A percentile compares a stretch with the other conserved stretches of the same genome.
These are phyloP conservation scores for Fagus crenata DNA, from an alignment of 306 rosid genomes.

Conservation along the genomic window DNA sequence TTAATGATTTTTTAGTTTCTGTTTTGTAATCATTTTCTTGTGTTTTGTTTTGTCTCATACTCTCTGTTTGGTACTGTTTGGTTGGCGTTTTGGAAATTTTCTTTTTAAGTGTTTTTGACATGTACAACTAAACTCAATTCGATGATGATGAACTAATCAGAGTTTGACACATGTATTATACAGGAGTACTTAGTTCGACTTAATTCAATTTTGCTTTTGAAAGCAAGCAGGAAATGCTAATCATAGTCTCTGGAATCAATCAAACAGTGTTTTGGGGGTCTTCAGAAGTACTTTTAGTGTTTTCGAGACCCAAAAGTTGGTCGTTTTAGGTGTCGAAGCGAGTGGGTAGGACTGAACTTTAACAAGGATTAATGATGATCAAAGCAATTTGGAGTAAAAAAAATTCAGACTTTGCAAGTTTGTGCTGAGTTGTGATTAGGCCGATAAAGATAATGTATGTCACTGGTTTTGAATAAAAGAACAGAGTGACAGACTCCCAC, in stretches of 20 bases:
- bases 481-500: no score
- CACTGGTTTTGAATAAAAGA: not conserved
- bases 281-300: not conserved
- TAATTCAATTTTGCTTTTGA: not conserved
- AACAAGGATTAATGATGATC: not conserved
- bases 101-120: not conserved
- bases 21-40: not conserved
- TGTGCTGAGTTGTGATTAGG: not conserved
- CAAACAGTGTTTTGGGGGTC: not conserved
- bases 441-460: not conserved
- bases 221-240: not conserved
- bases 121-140: not conserved
- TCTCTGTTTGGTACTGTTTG: not conserved
- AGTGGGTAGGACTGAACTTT: not conserved
- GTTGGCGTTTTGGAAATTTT: not conserved
- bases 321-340: not conserved
- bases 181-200: not conserved
- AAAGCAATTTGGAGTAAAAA: not conserved
- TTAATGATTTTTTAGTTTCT: not conserved
- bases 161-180: no score
- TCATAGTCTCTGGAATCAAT: not conserved
- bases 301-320: not conserved
- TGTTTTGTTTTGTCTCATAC: not conserved
- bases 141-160: no score
- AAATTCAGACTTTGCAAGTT: not conserved